Percentiles rank a stretch among this genome's conserved stretches.
phyloP scores from a whole-genome alignment of 192 early-diverging fungal genomes.

The Coemansia sp. region DNA sequence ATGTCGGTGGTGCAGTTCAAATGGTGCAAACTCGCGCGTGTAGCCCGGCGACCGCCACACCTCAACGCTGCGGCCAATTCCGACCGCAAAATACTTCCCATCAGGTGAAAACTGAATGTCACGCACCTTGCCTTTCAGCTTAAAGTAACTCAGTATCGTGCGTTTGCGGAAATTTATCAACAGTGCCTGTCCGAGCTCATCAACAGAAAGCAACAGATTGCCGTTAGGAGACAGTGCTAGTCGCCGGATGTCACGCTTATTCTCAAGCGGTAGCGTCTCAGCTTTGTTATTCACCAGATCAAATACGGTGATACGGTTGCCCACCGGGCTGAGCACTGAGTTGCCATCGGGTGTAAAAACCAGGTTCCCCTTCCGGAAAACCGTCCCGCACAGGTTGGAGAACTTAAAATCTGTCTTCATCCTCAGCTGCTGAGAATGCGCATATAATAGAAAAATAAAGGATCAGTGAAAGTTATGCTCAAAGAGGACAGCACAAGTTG shows the following conservation, averaged over 20 bases:
- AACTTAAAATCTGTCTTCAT: slow-evolving; percentile 75
- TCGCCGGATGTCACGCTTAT: slow-evolving; percentile 82
- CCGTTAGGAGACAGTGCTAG: slow-evolving; percentile 90
- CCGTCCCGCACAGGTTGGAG: slow-evolving; percentile 96
- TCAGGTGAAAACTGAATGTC: slow-evolving; percentile 91
- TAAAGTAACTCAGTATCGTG: slow-evolving; percentile 84
- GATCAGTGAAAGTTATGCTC: not conserved
- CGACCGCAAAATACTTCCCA: slow-evolving; percentile 82
- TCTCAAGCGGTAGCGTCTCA: slow-evolving; percentile 91
- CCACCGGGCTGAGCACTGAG: slow-evolving; percentile 89
- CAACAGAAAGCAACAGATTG: slow-evolving; percentile 83
- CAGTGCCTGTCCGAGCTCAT: slow-evolving; percentile 87
- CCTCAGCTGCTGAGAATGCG: not conserved
- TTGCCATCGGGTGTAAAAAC: slow-evolving; percentile 95
- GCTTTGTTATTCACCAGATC: slow-evolving; percentile 94
- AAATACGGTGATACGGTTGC: slow-evolving; percentile 93
- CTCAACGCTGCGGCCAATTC: slow-evolving; percentile 79
- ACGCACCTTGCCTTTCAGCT: slow-evolving; percentile 78
- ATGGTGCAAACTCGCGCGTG: slow-evolving; percentile 88
- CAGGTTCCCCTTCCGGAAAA: slow-evolving; percentile 94
- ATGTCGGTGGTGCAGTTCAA: slow-evolving; percentile 77
- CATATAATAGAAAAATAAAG: not conserved
- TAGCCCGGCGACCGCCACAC: slow-evolving; percentile 92
- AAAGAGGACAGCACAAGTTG: not conserved
- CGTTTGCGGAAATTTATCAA: slow-evolving; percentile 85